Evolutionary conservation across 306 rosid genomes (phyloP).

Genomic region (Casuarina equisetifolia): DNA sequence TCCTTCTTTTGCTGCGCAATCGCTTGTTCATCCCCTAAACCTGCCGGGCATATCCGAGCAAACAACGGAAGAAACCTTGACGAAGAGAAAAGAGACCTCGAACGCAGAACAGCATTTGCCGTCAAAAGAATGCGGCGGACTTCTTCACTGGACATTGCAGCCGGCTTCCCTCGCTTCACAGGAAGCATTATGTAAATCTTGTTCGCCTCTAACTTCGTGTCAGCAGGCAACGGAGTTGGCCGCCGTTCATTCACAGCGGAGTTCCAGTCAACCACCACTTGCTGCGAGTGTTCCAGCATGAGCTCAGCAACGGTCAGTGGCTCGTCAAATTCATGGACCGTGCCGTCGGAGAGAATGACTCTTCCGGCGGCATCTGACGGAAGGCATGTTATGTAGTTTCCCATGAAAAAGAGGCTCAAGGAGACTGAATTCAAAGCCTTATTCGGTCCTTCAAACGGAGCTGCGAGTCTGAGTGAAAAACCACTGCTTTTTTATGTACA

Average conservation of each 20-base stretch:
- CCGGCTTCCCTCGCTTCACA: constrained; percentile 64
- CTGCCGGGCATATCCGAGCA: constrained; percentile 40
- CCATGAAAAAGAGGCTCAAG: constrained; percentile 41
- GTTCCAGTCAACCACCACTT: constrained; percentile 70
- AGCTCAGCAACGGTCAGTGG: constrained; percentile 71
- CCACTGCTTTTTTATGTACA: too few species aligned
- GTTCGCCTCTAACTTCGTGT: constrained; percentile 50
- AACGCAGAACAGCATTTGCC: constrained; percentile 39
- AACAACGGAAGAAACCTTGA: constrained; percentile 53
- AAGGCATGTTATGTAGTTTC: constrained; percentile 47
- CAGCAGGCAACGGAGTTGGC: constrained; percentile 70
- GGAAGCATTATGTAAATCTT: constrained; percentile 76
- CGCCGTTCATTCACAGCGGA: constrained; percentile 43
- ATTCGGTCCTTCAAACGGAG: too few species aligned
- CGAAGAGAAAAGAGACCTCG: constrained; percentile 35
- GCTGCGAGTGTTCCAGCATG: constrained; percentile 86
- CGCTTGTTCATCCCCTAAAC: constrained; percentile 10
- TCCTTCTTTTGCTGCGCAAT: constrained; percentile 27
- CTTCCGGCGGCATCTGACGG: constrained; percentile 32
- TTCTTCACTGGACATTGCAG: constrained; percentile 48
- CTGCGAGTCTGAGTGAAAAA: too few species aligned
- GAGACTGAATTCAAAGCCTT: too few species aligned
- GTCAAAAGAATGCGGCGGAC: constrained; percentile 37
- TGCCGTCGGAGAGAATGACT: constrained; percentile 63
- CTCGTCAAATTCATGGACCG: constrained; percentile 54